A percentile compares a stretch with the other conserved stretches of the same genome.
Conservation (phyloP, 352 stramenopile species). For the Phytopythium vexans region DNA sequence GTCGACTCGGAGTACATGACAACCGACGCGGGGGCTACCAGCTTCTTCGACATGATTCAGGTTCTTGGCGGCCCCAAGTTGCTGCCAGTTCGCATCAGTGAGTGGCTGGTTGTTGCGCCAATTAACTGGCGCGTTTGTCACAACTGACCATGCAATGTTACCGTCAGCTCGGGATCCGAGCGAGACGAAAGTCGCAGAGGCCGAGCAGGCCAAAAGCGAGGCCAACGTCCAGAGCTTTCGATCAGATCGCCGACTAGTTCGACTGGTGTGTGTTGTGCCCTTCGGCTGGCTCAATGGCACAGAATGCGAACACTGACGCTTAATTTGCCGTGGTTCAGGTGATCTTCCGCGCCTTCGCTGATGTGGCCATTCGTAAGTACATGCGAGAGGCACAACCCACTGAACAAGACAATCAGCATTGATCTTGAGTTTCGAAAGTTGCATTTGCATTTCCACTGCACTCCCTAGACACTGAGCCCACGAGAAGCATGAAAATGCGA, state of each 20-base stretch:
- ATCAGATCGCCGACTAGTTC: conserved; percentile 69
- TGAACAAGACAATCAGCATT: too few relatives aligned
- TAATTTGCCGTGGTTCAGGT: conserved; percentile 21
- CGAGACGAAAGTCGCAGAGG: conserved; percentile 53
- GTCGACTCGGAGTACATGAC: conserved; percentile 40
- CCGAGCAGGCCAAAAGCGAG: conserved; percentile 56
- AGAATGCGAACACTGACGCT: too few relatives aligned
- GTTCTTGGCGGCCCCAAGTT: conserved; percentile 57
- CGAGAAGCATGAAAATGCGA: too few relatives aligned
- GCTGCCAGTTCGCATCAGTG: conserved; percentile 51
- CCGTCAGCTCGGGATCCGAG: conserved; percentile 30
- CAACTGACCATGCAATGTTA: neutral
- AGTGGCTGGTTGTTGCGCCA: conserved; percentile 4
- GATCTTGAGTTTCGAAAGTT: too few relatives aligned
- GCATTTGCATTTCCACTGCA: too few relatives aligned
- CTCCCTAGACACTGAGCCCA: too few relatives aligned
- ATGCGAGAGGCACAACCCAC: conserved; percentile 24
- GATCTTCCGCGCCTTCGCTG: conserved; percentile 64
- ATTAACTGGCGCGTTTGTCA: neutral
- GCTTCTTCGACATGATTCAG: conserved; percentile 63
- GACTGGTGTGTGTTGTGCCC: conserved; percentile 38
- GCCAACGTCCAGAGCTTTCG: conserved; percentile 80
- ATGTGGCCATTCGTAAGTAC: conserved; percentile 67
- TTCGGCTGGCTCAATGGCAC: neutral
- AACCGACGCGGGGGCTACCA: conserved; percentile 26